Evolutionary conservation across 1,139 yeast genomes (phyloP).

Genomic region (Debaryomyces coudertii): DNA sequence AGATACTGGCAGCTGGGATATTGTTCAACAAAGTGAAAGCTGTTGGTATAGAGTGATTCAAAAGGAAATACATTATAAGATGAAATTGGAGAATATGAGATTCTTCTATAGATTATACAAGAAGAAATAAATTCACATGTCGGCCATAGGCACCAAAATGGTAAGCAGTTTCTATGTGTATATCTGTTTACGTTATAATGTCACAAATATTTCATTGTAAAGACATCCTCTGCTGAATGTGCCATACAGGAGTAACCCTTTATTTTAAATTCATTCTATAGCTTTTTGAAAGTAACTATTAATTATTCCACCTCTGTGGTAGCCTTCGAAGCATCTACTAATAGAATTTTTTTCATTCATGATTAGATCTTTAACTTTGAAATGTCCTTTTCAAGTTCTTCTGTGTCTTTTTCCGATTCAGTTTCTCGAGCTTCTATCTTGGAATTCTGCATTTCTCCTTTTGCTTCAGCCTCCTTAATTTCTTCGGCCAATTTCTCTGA

Average conservation of each 20-base stretch:
- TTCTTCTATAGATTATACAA: constrained; percentile 77
- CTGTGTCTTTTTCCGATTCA: constrained; percentile 3
- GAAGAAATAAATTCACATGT: constrained; percentile 34
- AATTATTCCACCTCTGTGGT: neutral
- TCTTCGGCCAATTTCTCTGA: constrained; percentile 10
- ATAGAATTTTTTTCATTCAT: neutral
- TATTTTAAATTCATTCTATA: too few relatives aligned
- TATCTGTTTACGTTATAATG: too few relatives aligned
- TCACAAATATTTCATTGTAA: too few relatives aligned
- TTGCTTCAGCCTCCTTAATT: constrained; percentile 11
- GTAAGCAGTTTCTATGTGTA: too few relatives aligned
- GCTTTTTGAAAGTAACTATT: neutral
- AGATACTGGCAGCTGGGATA: constrained; percentile 63
- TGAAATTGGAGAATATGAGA: constrained; percentile 85
- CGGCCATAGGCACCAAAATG: too few relatives aligned
- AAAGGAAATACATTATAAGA: constrained; percentile 58
- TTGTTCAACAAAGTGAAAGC: constrained; percentile 68
- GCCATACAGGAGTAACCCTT: neutral
- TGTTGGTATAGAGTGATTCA: constrained; percentile 76
- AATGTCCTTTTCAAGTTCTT: constrained; percentile 12
- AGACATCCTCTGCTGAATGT: too few relatives aligned
- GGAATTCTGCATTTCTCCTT: constrained; percentile 1
- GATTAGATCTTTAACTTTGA: constrained; percentile 15
- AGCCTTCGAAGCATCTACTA: neutral
- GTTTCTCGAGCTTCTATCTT: neutral